Evolutionary conservation across 371 early-diverging fungal species (phyloP).

Genomic region (Chytridiales sp.): DNA sequence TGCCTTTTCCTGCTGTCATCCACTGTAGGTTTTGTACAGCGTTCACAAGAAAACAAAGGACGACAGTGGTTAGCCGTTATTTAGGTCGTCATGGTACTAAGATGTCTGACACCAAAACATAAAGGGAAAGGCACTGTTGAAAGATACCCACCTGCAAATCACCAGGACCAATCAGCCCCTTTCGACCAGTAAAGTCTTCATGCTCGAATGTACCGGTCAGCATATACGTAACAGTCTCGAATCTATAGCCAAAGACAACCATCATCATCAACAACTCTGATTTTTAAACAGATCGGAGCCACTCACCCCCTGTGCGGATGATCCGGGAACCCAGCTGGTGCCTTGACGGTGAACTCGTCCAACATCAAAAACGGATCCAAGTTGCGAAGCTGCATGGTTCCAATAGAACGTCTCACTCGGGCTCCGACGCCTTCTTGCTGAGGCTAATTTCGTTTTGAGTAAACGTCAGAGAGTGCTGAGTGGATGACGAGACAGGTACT

Average conservation of each 20-base stretch:
- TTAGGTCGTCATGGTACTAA: no score
- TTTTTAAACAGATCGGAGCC: not conserved
- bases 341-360: slow-evolving; percentile 67
- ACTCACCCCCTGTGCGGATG: slow-evolving; percentile 41
- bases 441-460: slow-evolving; percentile 2
- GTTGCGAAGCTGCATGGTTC: slow-evolving; percentile 60
- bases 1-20: slow-evolving; percentile 55
- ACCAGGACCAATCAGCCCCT: slow-evolving; percentile 69
- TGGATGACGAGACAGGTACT: not conserved
- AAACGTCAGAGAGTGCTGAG: not conserved
- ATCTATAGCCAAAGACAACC: no score
- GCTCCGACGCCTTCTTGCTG: slow-evolving; percentile 57
- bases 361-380: slow-evolving; percentile 84
- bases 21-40: slow-evolving; percentile 27
- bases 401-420: slow-evolving; percentile 72
- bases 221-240: slow-evolving; percentile 81
- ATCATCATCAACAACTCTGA: no score
- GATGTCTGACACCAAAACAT: no score
- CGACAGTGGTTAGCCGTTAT: no score
- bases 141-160: no score
- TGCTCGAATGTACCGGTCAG: slow-evolving; percentile 69
- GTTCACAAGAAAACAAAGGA: no score
- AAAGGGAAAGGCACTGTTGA: no score
- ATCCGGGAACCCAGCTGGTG: slow-evolving; percentile 41
- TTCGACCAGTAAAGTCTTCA: slow-evolving; percentile 80